Evolutionary conservation across 495 filamentous ascomycete species (phyloP).

Genomic region (Pseudomonodictys pantanalensis): DNA sequence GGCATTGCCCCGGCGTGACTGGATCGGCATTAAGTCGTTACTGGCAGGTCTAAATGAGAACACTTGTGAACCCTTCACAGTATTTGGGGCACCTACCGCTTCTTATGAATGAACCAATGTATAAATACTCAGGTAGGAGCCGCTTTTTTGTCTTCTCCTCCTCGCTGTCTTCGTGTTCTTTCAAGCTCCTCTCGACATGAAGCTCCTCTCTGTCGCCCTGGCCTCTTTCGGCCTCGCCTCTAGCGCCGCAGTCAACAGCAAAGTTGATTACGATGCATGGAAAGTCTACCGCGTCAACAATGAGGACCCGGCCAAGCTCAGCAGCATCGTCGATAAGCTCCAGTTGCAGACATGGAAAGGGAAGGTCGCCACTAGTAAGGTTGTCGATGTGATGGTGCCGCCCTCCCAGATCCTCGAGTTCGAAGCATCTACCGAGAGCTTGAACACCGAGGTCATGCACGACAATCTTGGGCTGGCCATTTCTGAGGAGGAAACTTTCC

Average conservation of each 20-base stretch:
- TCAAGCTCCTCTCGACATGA: constrained; percentile 13
- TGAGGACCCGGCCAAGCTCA: constrained; percentile 27
- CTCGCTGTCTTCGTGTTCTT: constrained; percentile 4
- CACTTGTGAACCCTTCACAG: neutral
- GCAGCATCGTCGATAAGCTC: constrained; percentile 24
- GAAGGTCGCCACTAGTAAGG: constrained; percentile 31
- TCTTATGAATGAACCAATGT: neutral
- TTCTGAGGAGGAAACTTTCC: constrained; percentile 37
- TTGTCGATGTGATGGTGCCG: constrained; percentile 47
- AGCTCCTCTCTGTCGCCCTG: constrained; percentile 15
- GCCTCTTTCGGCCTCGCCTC: constrained; percentile 20
- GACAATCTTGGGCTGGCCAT: constrained; percentile 48
- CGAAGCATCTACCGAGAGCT: constrained; percentile 35
- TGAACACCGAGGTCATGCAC: constrained; percentile 43
- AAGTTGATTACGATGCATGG: constrained; percentile 47
- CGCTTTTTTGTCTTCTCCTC: neutral
- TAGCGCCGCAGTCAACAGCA: constrained; percentile 20
- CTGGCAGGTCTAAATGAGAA: constrained; percentile 15
- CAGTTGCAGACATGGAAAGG: constrained; percentile 38
- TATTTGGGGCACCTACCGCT: neutral
- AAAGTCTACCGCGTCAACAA: constrained; percentile 45
- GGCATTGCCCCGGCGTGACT: constrained; percentile 9
- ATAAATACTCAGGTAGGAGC: constrained; percentile 9
- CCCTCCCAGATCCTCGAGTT: constrained; percentile 41
- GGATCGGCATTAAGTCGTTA: constrained; percentile 8